Conservation (phyloP, 306 rosid species). For the Lagenaria siceraria region DNA sequence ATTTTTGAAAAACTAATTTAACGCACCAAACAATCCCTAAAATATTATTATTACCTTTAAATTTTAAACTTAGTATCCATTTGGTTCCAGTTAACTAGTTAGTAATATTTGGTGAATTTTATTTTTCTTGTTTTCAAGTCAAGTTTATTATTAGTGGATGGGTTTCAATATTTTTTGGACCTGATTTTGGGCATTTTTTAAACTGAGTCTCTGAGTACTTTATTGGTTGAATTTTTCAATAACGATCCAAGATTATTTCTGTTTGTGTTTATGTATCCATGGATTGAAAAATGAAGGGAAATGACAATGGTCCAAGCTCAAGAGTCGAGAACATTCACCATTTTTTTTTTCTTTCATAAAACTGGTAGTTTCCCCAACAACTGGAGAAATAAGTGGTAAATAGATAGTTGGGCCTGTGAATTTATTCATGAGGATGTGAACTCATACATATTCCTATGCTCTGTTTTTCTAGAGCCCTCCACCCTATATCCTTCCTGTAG, state of each 20-base stretch:
- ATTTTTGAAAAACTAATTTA: no score
- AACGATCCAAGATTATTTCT: background rate
- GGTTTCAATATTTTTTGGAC: no score
- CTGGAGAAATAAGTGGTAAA: background rate
- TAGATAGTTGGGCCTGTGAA: background rate
- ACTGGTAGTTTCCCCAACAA: background rate
- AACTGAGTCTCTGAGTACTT: no score
- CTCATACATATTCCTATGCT: background rate
- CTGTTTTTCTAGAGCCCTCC: constrained; percentile 78
- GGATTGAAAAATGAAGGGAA: background rate
- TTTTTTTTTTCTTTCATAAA: background rate
- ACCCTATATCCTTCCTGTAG: constrained; percentile 80
- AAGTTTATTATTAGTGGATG: no score
- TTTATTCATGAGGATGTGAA: background rate
- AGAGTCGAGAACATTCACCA: background rate
- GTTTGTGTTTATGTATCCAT: background rate
- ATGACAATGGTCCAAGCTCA: background rate
- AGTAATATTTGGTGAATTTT: no score
- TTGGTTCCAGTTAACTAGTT: no score
- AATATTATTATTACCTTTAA: no score
- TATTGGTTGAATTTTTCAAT: background rate
- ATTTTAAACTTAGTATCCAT: no score
- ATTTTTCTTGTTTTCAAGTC: no score
- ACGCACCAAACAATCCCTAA: no score
- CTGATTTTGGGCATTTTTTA: no score